Evolutionary conservation across 306 rosid genomes (phyloP), one percentile per base, ranked within the genome.

Genomic region (Glycine latifolia): DNA sequence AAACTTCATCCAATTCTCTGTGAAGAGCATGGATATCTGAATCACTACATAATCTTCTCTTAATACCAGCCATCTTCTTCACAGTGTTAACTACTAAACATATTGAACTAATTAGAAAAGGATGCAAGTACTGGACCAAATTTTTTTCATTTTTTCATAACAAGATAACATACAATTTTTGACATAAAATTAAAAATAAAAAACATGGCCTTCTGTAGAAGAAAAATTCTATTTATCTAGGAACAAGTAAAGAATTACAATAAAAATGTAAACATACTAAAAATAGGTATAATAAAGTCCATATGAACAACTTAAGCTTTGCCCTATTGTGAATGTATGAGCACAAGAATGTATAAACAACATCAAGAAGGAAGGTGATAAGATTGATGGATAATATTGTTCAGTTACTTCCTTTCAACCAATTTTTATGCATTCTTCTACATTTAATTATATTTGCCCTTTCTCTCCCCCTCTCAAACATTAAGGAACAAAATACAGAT

Each of bases 61-160:
- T 92, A 90, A 93, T 88, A 91, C 97, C 97, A 93, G 99, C 90
- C 99, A 95, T 95, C 97, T 89, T 95, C 97, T 87, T 88, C 85
- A 87, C 87, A 89, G 90, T 90, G 81, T 89, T 86, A 91, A 90
- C 90, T 93, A 91, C 98, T 94, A 84, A 84, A 87, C 89, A 94
- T 88, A 90, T 91, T 88, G 81, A 89, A 90, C 75, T 81, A 41
- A 90, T 94, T 81, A 92, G 97, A 89, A 94, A 85, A 26, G 26
- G 26, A 46, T 69, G 79, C 77, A 79, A 12, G 72, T 49, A 77
- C 62, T 49, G 47, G 68, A 80, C 82, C 65, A 70, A 68, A 66
- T 5, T 67, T 14, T 12, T 71, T 77, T 47, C 77, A 85, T n/a
- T 81, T 63, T 65, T 78, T 61, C 71, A 81, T 49, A n/a, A 46